Evolutionary conservation across 352 stramenopile species (phyloP), one percentile per base, ranked within the genome.

Genomic region (Globisporangium radiosum): DNA sequence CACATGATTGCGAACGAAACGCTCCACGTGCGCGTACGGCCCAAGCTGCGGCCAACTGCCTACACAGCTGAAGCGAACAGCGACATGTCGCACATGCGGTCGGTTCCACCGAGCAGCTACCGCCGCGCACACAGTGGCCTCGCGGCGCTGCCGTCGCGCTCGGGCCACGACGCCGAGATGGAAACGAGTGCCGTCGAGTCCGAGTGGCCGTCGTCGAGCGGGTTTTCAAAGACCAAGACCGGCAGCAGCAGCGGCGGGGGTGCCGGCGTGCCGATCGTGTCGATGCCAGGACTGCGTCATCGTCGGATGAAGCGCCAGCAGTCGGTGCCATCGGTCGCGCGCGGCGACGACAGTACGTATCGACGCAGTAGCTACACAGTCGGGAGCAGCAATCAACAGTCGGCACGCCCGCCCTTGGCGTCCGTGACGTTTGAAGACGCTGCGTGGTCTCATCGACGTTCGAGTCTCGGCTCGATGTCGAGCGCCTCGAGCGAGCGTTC

Each of bases 1-100:
- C 78, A 94, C 56, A 90, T 94, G 55, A 70, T 89, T 37, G 67
- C 75, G 0, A 73, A 86, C 38, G 85, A 94, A 66, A 68, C 83
- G 4, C 58, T 94, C 43, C 65, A 87, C 17, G 82, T 92, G 7
- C 77, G 76, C 37, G 79, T 90, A 25, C 75, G 76, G 56, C 63
- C 78, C 37, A 92, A 89, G 54, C 60, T 73, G 43, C 63, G 75
- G 3, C 17, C 75, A 33, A 64, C 73, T 11, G 60, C 54, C 10
- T 66, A 69, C 37, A 47, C 62, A 4, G 2, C 25, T 33, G 65
- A 71, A 10, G 15, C 48, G n/a, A 58, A n/a, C 15, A 44, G 40
- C 2, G 55, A 70, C 43, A 7, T 57, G 10, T 49, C 62, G 25
- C 65, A 71, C 47, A 40, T 66, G 42, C 65, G 65, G 10, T 58